Percentiles rank a stretch among this genome's conserved stretches.
Evolutionary conservation across 108 stramenopile genomes (phyloP).

Genomic region (Pseudonitzschia pungens): DNA sequence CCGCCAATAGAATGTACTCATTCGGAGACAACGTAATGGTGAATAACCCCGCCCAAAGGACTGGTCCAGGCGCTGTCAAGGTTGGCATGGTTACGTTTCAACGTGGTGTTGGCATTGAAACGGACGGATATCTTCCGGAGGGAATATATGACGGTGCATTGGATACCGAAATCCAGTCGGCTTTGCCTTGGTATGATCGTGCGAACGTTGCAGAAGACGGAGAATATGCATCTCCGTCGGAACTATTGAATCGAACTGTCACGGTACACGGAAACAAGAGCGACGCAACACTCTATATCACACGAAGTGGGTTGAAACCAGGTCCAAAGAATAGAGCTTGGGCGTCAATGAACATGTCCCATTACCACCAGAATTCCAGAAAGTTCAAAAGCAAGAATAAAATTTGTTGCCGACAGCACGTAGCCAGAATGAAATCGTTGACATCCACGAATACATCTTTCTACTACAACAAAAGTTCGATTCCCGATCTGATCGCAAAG

Average conservation of each 20-base stretch:
- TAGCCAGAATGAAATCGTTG: background rate
- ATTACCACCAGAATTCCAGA: background rate
- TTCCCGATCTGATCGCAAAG: background rate
- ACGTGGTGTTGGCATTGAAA: background rate
- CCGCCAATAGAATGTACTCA: background rate
- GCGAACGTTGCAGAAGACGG: background rate
- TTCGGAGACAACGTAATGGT: background rate
- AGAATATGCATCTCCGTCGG: constrained; percentile 9
- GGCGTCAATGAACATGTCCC: background rate
- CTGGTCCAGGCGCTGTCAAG: constrained; percentile 2
- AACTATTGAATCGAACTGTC: constrained; percentile 4
- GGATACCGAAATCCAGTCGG: background rate
- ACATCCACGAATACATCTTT: background rate
- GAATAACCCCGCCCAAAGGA: background rate
- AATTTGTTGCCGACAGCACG: constrained; percentile 11
- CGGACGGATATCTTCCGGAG: background rate
- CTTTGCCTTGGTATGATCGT: constrained; percentile 2
- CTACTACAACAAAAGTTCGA: background rate
- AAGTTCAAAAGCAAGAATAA: background rate
- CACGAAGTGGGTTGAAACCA: background rate
- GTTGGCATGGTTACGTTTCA: background rate
- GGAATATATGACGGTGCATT: constrained; percentile 3
- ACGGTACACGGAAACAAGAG: background rate
- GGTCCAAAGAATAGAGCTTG: background rate
- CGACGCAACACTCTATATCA: background rate